Evolutionary conservation across 176 grass and related monocot genomes (phyloP).

Genomic region (Ampelocalamus luodianensis): DNA sequence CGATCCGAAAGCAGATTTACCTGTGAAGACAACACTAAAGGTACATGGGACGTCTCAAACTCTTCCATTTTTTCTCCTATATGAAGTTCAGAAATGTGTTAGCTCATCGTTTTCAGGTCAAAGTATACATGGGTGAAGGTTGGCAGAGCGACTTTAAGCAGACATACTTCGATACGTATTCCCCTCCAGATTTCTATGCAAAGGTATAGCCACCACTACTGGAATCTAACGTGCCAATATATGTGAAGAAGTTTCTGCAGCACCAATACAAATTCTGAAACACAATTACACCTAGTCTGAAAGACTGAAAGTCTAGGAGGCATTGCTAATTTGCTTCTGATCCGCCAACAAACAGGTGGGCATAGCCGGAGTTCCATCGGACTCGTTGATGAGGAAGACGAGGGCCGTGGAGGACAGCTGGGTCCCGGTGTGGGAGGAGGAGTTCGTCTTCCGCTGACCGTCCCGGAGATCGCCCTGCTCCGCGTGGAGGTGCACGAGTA

Average conservation of each 20-base stretch:
- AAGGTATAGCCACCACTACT: constrained; percentile 45
- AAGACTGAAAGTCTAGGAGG: background rate
- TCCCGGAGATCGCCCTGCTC: constrained; percentile 89
- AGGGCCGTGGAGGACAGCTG: constrained; percentile 90
- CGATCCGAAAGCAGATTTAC: constrained; percentile 70
- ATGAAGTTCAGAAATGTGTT: constrained; percentile 25
- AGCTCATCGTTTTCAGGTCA: constrained; percentile 56
- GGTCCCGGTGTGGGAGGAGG: constrained; percentile 79
- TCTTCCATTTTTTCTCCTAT: background rate
- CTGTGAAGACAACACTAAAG: constrained; percentile 75
- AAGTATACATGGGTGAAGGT: constrained; percentile 94
- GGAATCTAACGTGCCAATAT: background rate
- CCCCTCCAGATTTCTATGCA: constrained; percentile 92
- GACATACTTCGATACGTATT: constrained; percentile 85
- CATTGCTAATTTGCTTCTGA: background rate
- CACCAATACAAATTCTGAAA: background rate
- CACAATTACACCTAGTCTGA: background rate
- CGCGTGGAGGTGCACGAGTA: constrained; percentile 93
- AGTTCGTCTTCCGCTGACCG: constrained; percentile 73
- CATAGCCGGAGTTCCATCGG: constrained; percentile 90
- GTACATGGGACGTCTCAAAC: background rate
- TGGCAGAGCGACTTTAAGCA: constrained; percentile 84
- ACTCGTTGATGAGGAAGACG: constrained; percentile 85
- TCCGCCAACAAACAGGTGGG: constrained; percentile 65
- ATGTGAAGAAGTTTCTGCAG: background rate